These are phyloP conservation scores for Odonthalia washingtoniensis DNA, from an alignment of 31 red algal genomes.

Conservation along the genomic window DNA sequence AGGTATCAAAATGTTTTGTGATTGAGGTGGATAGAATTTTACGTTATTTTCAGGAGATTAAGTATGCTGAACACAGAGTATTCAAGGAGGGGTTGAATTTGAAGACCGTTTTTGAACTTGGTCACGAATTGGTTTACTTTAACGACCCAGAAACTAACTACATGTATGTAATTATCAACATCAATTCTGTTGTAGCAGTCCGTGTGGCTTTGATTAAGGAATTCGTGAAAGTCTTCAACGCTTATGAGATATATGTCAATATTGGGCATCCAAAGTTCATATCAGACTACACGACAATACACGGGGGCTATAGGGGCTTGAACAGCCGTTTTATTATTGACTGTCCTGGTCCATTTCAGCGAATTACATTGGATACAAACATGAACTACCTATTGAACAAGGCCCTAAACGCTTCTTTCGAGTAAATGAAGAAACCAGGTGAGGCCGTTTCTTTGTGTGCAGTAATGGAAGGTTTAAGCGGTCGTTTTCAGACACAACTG, in stretches of 20 bases:
- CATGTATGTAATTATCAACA: conserved; percentile 77
- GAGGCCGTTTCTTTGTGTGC: conserved; percentile 76
- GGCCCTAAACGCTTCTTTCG: conserved; percentile 61
- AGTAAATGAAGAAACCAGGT: conserved; percentile 78
- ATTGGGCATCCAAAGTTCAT: conserved; percentile 85
- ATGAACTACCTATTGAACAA: conserved; percentile 82
- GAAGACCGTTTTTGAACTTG: conserved; percentile 53
- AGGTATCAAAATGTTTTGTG: conserved; percentile 26
- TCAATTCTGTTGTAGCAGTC: conserved; percentile 90
- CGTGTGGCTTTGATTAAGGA: conserved; percentile 82
- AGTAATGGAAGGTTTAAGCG: conserved; percentile 73
- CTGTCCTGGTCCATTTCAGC: conserved; percentile 76
- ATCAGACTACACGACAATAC: conserved; percentile 84
- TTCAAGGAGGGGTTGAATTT: conserved; percentile 90
- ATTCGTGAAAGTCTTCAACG: conserved; percentile 79
- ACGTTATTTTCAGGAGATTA: conserved; percentile 58
- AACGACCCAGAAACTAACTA: conserved; percentile 83
- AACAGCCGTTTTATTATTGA: conserved; percentile 70
- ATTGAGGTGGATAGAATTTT: conserved; percentile 47
- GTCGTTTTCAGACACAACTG: too few relatives aligned
- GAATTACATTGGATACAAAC: conserved; percentile 93
- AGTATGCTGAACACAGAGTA: conserved; percentile 28
- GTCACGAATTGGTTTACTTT: conserved; percentile 69
- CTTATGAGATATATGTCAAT: conserved; percentile 96
- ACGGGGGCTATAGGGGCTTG: conserved; percentile 84